Conservation (phyloP, 805 yeast species). For the Gaillardinia entomophila region DNA sequence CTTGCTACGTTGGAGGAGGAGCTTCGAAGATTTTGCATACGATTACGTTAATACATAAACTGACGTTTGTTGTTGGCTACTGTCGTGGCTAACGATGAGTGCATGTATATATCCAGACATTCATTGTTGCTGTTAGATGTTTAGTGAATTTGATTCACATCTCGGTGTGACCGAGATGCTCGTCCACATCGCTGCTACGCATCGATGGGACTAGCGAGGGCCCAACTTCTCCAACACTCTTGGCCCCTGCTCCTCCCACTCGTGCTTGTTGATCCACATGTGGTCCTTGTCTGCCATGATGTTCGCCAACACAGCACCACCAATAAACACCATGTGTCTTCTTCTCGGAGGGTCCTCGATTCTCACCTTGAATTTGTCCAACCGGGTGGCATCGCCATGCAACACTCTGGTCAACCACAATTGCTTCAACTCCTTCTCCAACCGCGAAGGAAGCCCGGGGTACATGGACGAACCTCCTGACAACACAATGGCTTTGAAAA, state of each 20-base stretch:
- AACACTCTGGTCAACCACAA: constrained; percentile 89
- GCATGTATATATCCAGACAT: neutral
- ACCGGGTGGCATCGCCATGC: constrained; percentile 78
- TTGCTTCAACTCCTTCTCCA: constrained; percentile 94
- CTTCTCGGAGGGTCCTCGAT: constrained; percentile 99
- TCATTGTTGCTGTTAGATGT: neutral
- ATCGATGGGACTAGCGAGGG: constrained; percentile 78
- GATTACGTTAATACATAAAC: no score
- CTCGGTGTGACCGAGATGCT: no score
- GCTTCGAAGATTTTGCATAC: no score
- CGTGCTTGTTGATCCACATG: constrained; percentile 94
- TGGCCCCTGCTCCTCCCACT: constrained; percentile 97
- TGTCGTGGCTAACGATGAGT: no score
- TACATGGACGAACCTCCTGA: constrained; percentile 99
- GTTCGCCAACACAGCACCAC: constrained; percentile 96
- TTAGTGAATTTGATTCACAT: no score
- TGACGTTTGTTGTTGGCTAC: no score
- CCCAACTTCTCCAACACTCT: constrained; percentile 83
- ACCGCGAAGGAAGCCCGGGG: constrained; percentile 93
- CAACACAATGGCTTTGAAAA: constrained; percentile 86
- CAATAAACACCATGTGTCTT: constrained; percentile 97
- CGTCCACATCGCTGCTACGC: no score
- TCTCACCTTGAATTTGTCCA: constrained; percentile 88
- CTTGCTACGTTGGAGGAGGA: no score
- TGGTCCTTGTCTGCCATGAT: constrained; percentile 98